Evolutionary conservation across 1,284 basidiomycete species (phyloP).

Genomic region (Inonotus obliquus): DNA sequence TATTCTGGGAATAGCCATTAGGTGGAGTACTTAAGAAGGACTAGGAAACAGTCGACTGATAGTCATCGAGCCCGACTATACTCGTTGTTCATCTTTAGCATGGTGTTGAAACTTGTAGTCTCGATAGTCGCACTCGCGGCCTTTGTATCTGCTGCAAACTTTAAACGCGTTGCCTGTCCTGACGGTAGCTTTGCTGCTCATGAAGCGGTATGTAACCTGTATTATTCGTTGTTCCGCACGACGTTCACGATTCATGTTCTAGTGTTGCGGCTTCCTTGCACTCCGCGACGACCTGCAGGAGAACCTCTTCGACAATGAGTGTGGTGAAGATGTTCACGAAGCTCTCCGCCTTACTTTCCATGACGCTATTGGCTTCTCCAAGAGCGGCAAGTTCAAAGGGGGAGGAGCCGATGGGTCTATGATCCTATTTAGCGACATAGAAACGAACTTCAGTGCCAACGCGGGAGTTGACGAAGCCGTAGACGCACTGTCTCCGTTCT

Average conservation of each 20-base stretch:
- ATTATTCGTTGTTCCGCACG: neutral
- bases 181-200: constrained; percentile 20
- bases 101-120: constrained; percentile 16
- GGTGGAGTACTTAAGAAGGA: constrained; percentile 3
- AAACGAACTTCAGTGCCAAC: constrained; percentile 22
- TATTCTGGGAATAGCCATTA: neutral
- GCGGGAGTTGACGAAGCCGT: constrained; percentile 28
- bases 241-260: constrained; percentile 18
- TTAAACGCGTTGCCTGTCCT: constrained; percentile 21
- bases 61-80: constrained; percentile 10
- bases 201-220: constrained; percentile 13
- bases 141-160: constrained; percentile 8
- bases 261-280: constrained; percentile 23
- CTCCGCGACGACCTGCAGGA: constrained; percentile 22
- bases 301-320: constrained; percentile 19
- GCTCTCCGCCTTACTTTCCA: constrained; percentile 25
- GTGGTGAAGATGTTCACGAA: constrained; percentile 24
- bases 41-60: neutral
- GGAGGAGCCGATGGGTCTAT: constrained; percentile 21
- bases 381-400: constrained; percentile 13
- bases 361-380: constrained; percentile 25
- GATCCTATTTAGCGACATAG: constrained; percentile 17
- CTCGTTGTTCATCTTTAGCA: neutral
- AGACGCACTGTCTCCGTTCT: constrained; percentile 24
- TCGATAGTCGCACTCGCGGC: constrained; percentile 13